Percentiles rank a stretch among this genome's conserved stretches.
Conservation (phyloP, 306 rosid genomes). For the Castanopsis chinensis region DNA sequence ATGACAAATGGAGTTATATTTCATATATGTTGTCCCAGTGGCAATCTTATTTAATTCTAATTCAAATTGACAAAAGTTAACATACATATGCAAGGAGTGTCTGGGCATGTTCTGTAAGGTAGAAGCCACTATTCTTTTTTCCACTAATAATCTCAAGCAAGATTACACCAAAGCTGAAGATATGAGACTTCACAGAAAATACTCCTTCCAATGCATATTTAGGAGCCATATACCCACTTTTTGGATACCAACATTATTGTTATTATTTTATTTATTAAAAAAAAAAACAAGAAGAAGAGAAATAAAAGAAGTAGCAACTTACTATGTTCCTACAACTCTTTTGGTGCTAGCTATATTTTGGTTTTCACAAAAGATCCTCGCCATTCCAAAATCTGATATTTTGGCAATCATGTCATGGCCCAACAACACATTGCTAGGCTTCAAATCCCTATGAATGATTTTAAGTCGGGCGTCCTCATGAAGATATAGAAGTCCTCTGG, state of each 20-base stretch:
- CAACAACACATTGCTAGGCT: conserved; percentile 45
- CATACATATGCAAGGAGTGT: conserved; percentile 37
- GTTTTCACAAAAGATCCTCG: conserved; percentile 39
- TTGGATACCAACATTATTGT: background rate
- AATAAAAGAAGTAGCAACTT: conserved; percentile 10
- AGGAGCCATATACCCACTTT: conserved; percentile 61
- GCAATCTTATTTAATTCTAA: too few species aligned
- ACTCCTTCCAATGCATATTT: conserved; percentile 51
- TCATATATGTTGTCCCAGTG: background rate
- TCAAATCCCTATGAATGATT: conserved; percentile 53
- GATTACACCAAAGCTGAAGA: conserved; percentile 47
- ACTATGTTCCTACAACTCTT: conserved; percentile 54
- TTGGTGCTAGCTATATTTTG: conserved; percentile 38
- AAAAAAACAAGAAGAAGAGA: too few species aligned
- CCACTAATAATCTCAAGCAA: conserved; percentile 47
- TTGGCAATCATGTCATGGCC: conserved; percentile 47
- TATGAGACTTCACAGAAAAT: conserved; percentile 45
- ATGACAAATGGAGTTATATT: background rate
- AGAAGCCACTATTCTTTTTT: conserved; percentile 27
- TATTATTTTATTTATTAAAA: too few species aligned
- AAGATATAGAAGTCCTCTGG: conserved; percentile 50
- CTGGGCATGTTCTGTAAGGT: conserved; percentile 31
- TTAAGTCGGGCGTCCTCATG: conserved; percentile 53
- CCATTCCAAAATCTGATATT: conserved; percentile 57
- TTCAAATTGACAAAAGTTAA: background rate